Conservation (phyloP, 139 green algal species). For the Chlorella sp. region DNA sequence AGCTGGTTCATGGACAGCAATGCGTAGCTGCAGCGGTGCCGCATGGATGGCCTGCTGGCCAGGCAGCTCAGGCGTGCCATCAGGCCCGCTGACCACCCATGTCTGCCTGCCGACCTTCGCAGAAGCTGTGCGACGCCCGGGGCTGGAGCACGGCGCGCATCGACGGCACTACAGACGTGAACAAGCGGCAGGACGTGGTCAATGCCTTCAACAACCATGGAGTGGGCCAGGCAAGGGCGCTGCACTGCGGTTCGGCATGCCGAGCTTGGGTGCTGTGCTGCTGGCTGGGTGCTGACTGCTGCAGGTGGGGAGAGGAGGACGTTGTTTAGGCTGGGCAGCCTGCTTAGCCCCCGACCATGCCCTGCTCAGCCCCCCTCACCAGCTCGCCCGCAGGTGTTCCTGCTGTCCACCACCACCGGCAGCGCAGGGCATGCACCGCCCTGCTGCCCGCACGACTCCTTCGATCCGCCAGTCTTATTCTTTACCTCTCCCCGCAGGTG, state of each 20-base stretch:
- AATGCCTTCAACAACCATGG: slow-evolving; percentile 78
- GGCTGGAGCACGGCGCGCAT: slow-evolving; percentile 65
- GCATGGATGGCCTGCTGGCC: too few relatives aligned
- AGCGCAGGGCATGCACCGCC: not conserved
- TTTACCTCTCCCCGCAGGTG: slow-evolving; percentile 54
- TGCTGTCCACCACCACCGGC: slow-evolving; percentile 84
- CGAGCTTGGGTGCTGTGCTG: not conserved
- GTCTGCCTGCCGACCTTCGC: not conserved
- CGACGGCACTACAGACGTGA: slow-evolving; percentile 70
- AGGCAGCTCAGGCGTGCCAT: not conserved
- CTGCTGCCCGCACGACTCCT: too few relatives aligned
- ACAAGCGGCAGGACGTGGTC: slow-evolving; percentile 74
- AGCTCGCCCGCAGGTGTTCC: slow-evolving; percentile 70
- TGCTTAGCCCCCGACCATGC: too few relatives aligned
- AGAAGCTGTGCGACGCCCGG: slow-evolving; percentile 15
- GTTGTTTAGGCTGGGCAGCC: too few relatives aligned
- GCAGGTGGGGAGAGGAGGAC: too few relatives aligned
- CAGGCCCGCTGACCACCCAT: not conserved
- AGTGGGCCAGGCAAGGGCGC: slow-evolving; percentile 53
- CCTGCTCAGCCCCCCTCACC: too few relatives aligned
- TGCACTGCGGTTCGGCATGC: not conserved
- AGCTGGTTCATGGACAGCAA: not conserved
- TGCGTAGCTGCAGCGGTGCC: not conserved
- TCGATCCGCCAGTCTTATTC: too few relatives aligned
- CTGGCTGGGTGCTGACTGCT: not conserved